Conservation (phyloP, 2,329 filamentous ascomycete genomes). For the Calcarisporium arbuscula region DNA sequence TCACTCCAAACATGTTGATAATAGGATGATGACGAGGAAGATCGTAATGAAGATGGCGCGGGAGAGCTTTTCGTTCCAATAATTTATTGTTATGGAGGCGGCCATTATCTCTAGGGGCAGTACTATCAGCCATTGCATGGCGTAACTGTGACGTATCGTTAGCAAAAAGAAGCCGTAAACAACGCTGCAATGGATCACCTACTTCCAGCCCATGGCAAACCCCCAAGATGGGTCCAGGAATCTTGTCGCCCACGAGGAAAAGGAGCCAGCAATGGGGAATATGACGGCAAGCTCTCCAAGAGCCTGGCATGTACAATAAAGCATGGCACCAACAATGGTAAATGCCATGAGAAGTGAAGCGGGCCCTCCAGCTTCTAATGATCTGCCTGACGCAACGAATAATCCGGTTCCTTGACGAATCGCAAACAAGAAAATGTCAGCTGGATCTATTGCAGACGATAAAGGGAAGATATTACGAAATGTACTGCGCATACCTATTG, state of each 20-base stretch:
- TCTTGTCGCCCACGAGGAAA: conserved; percentile 84
- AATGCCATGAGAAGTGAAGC: conserved; percentile 76
- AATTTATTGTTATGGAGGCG: conserved; percentile 75
- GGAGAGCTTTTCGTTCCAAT: conserved; percentile 62
- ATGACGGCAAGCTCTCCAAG: conserved; percentile 86
- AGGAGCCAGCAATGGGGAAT: conserved; percentile 87
- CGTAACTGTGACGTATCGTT: conserved; percentile 51
- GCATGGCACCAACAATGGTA: conserved; percentile 72
- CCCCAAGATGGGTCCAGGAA: conserved; percentile 94
- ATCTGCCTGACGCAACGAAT: conserved; percentile 75
- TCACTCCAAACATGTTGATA: conserved; percentile 86
- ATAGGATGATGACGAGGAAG: conserved; percentile 69
- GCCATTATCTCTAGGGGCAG: conserved; percentile 83
- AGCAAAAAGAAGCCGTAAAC: background rate
- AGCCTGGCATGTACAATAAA: conserved; percentile 88
- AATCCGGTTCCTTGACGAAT: conserved; percentile 61
- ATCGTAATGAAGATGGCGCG: conserved; percentile 75
- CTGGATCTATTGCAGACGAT: too few relatives aligned
- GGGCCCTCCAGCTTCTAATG: conserved; percentile 67
- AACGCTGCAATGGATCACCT: conserved; percentile 24
- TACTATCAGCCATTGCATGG: conserved; percentile 79
- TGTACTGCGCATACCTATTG: conserved; percentile 57
- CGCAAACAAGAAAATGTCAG: too few relatives aligned
- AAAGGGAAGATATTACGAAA: too few relatives aligned
- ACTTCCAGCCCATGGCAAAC: conserved; percentile 94